Base-by-base conservation (phyloP, 768 basidiomycete genomes). In the Pleurotus tuber-regium region DNA sequence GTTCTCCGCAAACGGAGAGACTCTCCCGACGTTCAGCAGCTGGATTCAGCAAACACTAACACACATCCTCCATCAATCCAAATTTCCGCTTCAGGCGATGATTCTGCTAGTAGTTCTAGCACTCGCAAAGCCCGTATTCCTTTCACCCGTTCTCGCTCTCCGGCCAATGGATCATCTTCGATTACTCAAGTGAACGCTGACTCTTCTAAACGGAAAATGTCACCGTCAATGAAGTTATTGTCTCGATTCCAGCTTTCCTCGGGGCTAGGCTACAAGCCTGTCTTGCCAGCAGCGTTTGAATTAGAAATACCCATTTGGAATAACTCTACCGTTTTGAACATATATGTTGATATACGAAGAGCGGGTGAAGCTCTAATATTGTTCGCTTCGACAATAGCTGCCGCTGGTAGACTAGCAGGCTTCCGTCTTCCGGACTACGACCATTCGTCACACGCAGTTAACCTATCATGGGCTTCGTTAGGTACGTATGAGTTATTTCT, bases 141-240 rank as follows among this genome's bases (percentile, higher is more conserved):
- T 1, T 87, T 89, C 59, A 82, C 86, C 30, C 83, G 87, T n/a
- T 89, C 88, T 5, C 80, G 81, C 18, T 89, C 88, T 1, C 87
- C 88, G 35, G 78, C 73, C 9, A 63, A 80, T 11, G 53, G 56
- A 11, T 68, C 70, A 35, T 59, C 63, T 3, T 63, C 61, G 40
- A 59, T 66, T 42, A 57, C 68, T 6, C 77, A 75, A 33, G 64
- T 67, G 11, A 63, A 68, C 19, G 36, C 61, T 21, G 57, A 57
- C 28, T 42, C 59, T 18, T 48, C 46, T 62, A 24, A 65, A 48
- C 58, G 69, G 56, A 66, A 70, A 55, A 53, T 68, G 19, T 82
- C 75, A 0, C 75, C 82, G 4, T 70, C 75, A 31, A 49, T 75
- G 18, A 62, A 73, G 11, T 70, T 54, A 63, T 67, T 42, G 80